Percentiles rank a stretch among this genome's conserved stretches.
These are phyloP conservation scores for Bryoerythrophyllum caledonicum DNA, from an alignment of 225 moss, liverwort and hornwort species.

Conservation along the genomic window DNA sequence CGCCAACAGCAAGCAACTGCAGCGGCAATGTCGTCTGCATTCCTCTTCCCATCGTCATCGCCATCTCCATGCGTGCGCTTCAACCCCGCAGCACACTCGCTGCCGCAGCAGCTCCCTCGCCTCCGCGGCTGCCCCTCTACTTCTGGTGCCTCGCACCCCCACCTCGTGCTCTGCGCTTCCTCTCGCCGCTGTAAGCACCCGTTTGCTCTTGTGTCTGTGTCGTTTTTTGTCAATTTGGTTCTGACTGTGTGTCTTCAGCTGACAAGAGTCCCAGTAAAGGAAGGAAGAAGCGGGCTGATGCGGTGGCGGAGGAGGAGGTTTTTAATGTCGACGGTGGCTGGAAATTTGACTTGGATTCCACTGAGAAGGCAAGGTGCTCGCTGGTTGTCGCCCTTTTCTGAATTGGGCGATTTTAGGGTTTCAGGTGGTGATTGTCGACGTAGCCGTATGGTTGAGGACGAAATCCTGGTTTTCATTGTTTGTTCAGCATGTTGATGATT, in stretches of 20 bases:
- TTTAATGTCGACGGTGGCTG: constrained; percentile 43
- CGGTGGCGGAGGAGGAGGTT: constrained; percentile 45
- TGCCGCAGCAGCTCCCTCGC: neutral
- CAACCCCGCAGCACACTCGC: neutral
- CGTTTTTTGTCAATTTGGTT: neutral
- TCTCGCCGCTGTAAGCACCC: constrained; percentile 37
- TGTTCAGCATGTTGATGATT: neutral
- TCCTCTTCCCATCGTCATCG: neutral
- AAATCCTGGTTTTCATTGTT: neutral
- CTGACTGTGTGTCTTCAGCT: constrained; percentile 25
- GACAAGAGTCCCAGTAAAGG: constrained; percentile 35
- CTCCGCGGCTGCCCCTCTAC: neutral
- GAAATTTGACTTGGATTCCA: constrained; percentile 47
- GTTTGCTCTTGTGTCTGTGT: neutral
- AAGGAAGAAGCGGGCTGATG: constrained; percentile 20
- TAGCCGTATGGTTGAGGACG: neutral
- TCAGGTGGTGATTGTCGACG: neutral
- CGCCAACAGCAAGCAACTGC: neutral
- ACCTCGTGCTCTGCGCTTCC: constrained; percentile 25
- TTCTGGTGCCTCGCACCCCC: neutral
- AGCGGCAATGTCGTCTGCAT: constrained; percentile 17
- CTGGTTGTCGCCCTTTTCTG: constrained; percentile 11
- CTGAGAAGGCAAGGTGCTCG: constrained; percentile 62
- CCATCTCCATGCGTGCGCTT: neutral
- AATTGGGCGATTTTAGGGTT: constrained; percentile 17